A percentile compares a stretch with the other conserved stretches of the same genome.
Evolutionary conservation across 208 protist genomes (phyloP).

Genomic region (Trypanosoma caninum): DNA sequence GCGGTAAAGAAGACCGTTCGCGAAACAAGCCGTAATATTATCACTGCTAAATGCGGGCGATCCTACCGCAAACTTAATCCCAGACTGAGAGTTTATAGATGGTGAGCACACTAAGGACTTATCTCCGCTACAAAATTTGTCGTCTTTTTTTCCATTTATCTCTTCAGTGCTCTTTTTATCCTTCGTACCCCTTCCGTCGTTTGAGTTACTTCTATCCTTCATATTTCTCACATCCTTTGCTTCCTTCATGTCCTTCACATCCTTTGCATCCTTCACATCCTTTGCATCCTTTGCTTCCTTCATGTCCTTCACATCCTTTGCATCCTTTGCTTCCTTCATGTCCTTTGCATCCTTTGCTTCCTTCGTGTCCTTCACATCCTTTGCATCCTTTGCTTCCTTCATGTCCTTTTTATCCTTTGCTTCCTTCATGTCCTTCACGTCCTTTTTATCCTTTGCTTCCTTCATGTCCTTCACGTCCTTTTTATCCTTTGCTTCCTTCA

Average conservation of each 20-base stretch:
- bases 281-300: background rate
- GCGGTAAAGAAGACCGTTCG: conserved; percentile 36
- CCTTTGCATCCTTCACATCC: too few species aligned
- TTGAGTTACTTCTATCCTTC: background rate
- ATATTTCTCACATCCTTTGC: background rate
- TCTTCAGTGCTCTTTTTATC: conserved; percentile 15
- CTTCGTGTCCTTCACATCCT: too few species aligned
- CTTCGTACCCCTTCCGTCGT: background rate
- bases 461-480: too few species aligned
- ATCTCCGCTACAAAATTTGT: too few species aligned
- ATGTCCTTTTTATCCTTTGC: too few species aligned
- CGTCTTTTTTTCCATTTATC: too few species aligned
- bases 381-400: too few species aligned
- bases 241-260: background rate
- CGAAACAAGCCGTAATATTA: conserved; percentile 24
- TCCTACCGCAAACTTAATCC: conserved; percentile 15
- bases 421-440: too few species aligned
- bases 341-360: too few species aligned
- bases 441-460: too few species aligned
- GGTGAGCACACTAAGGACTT: conserved; percentile 14
- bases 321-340: background rate
- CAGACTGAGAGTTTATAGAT: background rate
- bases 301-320: background rate
- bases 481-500: too few species aligned
- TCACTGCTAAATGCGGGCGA: conserved; percentile 12